Base-by-base conservation (phyloP, 2,329 filamentous ascomycete species). In the Geosmithia flava region DNA sequence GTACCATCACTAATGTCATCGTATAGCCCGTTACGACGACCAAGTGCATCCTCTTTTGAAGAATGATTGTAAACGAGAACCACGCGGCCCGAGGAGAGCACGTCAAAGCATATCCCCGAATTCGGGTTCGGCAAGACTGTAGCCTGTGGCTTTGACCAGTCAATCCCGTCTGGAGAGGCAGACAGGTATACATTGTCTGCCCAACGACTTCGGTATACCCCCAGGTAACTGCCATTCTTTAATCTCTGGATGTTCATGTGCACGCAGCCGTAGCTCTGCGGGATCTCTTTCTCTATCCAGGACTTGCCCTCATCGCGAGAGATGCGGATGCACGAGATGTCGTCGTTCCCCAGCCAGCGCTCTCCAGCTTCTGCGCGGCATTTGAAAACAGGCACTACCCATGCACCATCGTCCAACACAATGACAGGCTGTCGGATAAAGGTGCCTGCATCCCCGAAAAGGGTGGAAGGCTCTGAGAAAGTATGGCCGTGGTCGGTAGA, bases 331-430 rank as follows among this genome's bases (percentile, higher is more conserved):
- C 61, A 63, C 0, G 68, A 68, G 1, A 68, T 61, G 23, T 71
- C 69, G 42, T 71, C 64, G 37, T 62, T 69, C 1, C 68, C 69
- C 2, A 69, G 60, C 69, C 69, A 71, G 15, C 67, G 55, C 4
- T 64, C 62, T 0, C 67, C 68, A 0, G 62, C 58, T 1, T 62
- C 59, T 0, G 62, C 62, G 4, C 68, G 62, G 46, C 68, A 71
- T 52, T 68, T 64, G 52, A 68, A 71, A 1, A 67, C 62, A 2
- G 69, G 68, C 6, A 71, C 50, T 0, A 66, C 58, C 67, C 69
- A 70, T 0, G 64, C 59, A 0, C 63, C 63, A 15, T 68, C 59
- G 0, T 54, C 37, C 1, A 68, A 58, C 0, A 70, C 55, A 0
- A 62, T 53, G 1, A 70, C 50, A 0, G 69, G 68, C 42, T 71